A percentile compares a stretch with the other conserved stretches of the same genome.
Evolutionary conservation across 2,329 filamentous ascomycete species (phyloP).

Genomic region (Helicocarpus griseus): DNA sequence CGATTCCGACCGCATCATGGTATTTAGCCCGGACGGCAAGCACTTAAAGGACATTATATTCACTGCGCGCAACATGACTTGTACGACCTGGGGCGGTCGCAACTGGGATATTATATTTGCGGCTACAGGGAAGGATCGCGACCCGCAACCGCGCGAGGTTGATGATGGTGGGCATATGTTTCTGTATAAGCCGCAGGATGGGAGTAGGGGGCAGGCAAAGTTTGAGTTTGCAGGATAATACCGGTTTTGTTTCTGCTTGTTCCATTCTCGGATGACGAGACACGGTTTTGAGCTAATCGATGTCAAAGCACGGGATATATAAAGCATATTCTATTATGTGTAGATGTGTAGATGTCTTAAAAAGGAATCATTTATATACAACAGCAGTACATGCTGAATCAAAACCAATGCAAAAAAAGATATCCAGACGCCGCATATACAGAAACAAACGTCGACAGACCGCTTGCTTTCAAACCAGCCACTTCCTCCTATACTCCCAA

Average conservation of each 20-base stretch:
- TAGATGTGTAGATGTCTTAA: neutral
- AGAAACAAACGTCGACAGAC: too few species aligned
- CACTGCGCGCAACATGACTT: slow-evolving; percentile 25
- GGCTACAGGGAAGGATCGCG: slow-evolving; percentile 21
- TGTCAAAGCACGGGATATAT: neutral
- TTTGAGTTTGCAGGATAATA: slow-evolving; percentile 24
- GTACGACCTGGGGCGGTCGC: slow-evolving; percentile 30
- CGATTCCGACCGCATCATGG: slow-evolving; percentile 25
- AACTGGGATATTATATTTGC: slow-evolving; percentile 26
- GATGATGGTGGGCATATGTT: slow-evolving; percentile 32
- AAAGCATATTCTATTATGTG: neutral
- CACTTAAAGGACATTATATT: slow-evolving; percentile 27
- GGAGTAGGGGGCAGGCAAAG: slow-evolving; percentile 22
- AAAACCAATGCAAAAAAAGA: too few species aligned
- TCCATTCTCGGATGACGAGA: too few species aligned
- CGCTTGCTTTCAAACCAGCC: too few species aligned
- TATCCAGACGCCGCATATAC: too few species aligned
- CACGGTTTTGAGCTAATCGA: too few species aligned
- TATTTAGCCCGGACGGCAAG: slow-evolving; percentile 23
- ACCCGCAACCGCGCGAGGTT: slow-evolving; percentile 11
- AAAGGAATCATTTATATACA: too few species aligned
- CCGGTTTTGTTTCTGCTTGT: neutral
- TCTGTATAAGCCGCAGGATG: slow-evolving; percentile 17
- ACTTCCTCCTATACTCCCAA: too few species aligned
- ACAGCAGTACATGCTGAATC: too few species aligned